Conservation (phyloP, 352 stramenopile genomes). For the Pythium volutum region DNA sequence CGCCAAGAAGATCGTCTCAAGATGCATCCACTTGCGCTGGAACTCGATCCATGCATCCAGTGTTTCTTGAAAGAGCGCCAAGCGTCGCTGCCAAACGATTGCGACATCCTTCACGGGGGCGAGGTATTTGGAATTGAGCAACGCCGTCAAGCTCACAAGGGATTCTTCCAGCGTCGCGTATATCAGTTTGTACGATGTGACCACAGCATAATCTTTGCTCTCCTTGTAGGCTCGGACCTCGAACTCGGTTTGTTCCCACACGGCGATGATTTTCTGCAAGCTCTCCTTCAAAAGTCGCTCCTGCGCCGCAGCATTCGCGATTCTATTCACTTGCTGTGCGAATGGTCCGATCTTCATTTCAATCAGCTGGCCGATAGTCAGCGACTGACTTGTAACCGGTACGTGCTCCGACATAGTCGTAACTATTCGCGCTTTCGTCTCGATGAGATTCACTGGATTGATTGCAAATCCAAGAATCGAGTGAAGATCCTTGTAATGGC, state of each 20-base stretch:
- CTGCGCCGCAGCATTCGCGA: slow-evolving; percentile 85
- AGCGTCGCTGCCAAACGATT: slow-evolving; percentile 56
- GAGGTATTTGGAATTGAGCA: slow-evolving; percentile 89
- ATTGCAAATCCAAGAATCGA: slow-evolving; percentile 80
- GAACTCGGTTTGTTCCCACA: slow-evolving; percentile 87
- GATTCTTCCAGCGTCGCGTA: slow-evolving; percentile 87
- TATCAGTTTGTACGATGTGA: slow-evolving; percentile 76
- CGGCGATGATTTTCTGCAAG: slow-evolving; percentile 79
- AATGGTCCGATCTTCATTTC: slow-evolving; percentile 74
- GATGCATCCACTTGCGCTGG: slow-evolving; percentile 79
- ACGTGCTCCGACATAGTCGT: background rate
- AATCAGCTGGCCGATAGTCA: slow-evolving; percentile 84
- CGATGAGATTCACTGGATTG: slow-evolving; percentile 11
- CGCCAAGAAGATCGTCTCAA: slow-evolving; percentile 80
- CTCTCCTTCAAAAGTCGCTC: slow-evolving; percentile 86
- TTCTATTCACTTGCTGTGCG: slow-evolving; percentile 70
- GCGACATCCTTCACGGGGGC: slow-evolving; percentile 72
- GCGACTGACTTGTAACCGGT: slow-evolving; percentile 1
- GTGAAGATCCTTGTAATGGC: slow-evolving; percentile 54
- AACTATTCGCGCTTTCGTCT: background rate
- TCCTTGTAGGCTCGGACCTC: slow-evolving; percentile 91
- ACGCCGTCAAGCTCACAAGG: slow-evolving; percentile 85
- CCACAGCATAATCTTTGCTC: slow-evolving; percentile 83
- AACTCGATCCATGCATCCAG: slow-evolving; percentile 78
- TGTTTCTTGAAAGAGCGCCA: slow-evolving; percentile 81